A percentile compares a stretch with the other conserved stretches of the same genome.
Conservation (phyloP, 2,329 filamentous ascomycete genomes). For the Blastomyces silverae region DNA sequence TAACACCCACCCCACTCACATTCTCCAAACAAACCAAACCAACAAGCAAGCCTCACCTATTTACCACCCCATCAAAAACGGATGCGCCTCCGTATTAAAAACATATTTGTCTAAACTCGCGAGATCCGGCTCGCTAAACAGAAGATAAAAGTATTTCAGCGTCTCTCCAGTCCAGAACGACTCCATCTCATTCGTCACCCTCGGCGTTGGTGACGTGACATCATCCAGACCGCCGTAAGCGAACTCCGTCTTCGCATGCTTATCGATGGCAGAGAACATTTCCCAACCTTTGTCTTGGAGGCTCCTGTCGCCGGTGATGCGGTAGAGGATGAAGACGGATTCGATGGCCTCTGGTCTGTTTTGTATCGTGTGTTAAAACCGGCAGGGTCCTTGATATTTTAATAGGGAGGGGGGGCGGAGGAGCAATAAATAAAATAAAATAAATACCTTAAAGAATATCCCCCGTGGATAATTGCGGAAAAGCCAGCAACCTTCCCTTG, state of each 20-base stretch:
- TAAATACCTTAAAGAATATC: slow-evolving; percentile 21
- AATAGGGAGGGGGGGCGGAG: too few species aligned
- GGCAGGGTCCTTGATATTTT: not conserved
- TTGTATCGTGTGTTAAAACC: not conserved
- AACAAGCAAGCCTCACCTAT: not conserved
- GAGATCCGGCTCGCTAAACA: slow-evolving; percentile 63
- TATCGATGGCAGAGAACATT: slow-evolving; percentile 70
- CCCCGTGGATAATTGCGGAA: slow-evolving; percentile 12
- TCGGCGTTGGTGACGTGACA: slow-evolving; percentile 17
- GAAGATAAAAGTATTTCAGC: slow-evolving; percentile 82
- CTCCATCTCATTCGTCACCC: slow-evolving; percentile 60
- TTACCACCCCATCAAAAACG: slow-evolving; percentile 34
- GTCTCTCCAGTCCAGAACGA: slow-evolving; percentile 90
- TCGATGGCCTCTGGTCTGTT: slow-evolving; percentile 72
- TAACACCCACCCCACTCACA: not conserved
- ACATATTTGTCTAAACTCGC: slow-evolving; percentile 64
- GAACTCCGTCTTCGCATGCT: slow-evolving; percentile 57
- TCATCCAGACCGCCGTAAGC: slow-evolving; percentile 54
- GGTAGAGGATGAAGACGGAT: slow-evolving; percentile 82
- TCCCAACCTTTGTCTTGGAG: slow-evolving; percentile 80
- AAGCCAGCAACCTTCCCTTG: slow-evolving; percentile 19
- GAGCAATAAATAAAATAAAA: not conserved
- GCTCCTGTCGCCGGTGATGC: slow-evolving; percentile 68
- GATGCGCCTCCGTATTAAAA: slow-evolving; percentile 53
- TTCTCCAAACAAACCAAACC: not conserved